Base-by-base conservation (phyloP, 2,329 filamentous ascomycete species). In the Raffaelea arxii region DNA sequence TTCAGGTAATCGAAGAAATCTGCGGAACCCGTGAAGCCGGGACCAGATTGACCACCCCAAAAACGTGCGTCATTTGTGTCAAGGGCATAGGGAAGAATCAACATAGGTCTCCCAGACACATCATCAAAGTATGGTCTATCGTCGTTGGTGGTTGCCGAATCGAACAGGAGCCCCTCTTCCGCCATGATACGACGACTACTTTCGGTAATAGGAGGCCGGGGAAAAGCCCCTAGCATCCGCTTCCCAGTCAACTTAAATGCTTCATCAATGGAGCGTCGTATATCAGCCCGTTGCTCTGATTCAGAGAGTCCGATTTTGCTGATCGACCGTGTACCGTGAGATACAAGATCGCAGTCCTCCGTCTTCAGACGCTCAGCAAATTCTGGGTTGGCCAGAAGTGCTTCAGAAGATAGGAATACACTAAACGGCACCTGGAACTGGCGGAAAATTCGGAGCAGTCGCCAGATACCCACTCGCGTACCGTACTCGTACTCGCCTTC, bases 401-500 rank as follows among this genome's bases (percentile, higher is more conserved):
- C 44, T 24, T 46, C 38, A 7, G 44, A 46, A 11, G 44, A 46
- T 16, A 46, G 19, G 19, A 46, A 46, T 4, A 42, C 44, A 22
- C 44, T 46, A 22, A 25, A 46, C 6, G 44, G 44, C 23, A 19
- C 39, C 21, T 40, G 25, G 19, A 46, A 32, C 19, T 46, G 25
- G 23, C 25, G 37, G n/a, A 49, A 49, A 18, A 49, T 21, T 22
- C 43, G 43, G 23, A 49, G 47, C 25, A 49, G 39, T 11, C 47
- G 43, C 47, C 43, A 49, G 38, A 46, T 43, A 22, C 47, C 43
- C 10, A 49, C 47, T 9, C 47, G 47, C 9, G 47, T 49, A 27
- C 47, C 47, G 43, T 49, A 49, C 32, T 49, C 47, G 39, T 49
- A 49, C 47, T 49, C 47, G 43, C 43, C 43, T 38, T 49, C 47